A percentile compares a stretch with the other conserved stretches of the same genome.
Evolutionary conservation across 2,329 filamentous ascomycete species (phyloP).

Genomic region (Cercospora canescens): DNA sequence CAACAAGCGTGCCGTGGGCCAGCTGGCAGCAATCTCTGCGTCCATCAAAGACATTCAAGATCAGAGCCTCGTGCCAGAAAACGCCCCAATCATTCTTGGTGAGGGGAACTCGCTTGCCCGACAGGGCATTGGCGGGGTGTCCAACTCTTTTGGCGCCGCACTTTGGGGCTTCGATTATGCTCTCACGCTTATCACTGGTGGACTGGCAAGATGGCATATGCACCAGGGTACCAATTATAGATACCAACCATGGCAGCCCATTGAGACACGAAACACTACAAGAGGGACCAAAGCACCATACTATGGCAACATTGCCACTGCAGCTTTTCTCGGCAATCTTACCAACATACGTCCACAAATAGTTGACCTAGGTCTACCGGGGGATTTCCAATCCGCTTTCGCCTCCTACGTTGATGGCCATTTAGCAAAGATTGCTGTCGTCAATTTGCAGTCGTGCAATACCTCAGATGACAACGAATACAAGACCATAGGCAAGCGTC

Average conservation of each 20-base stretch:
- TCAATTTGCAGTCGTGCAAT: slow-evolving; percentile 63
- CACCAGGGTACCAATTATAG: slow-evolving; percentile 65
- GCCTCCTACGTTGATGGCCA: slow-evolving; percentile 51
- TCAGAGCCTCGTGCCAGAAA: slow-evolving; percentile 44
- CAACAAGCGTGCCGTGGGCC: slow-evolving; percentile 30
- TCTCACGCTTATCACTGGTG: slow-evolving; percentile 56
- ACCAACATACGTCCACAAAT: slow-evolving; percentile 41
- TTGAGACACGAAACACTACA: slow-evolving; percentile 50
- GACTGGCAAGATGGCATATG: slow-evolving; percentile 61
- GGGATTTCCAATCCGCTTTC: slow-evolving; percentile 54
- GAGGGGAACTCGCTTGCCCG: slow-evolving; percentile 65
- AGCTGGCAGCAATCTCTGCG: slow-evolving; percentile 39
- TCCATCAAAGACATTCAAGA: slow-evolving; percentile 53
- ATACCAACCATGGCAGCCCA: slow-evolving; percentile 62
- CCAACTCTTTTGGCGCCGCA: slow-evolving; percentile 65
- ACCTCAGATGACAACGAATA: slow-evolving; percentile 39
- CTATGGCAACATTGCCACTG: slow-evolving; percentile 62
- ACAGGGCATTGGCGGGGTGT: slow-evolving; percentile 61
- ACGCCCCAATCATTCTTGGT: slow-evolving; percentile 57
- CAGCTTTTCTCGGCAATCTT: slow-evolving; percentile 54
- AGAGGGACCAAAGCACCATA: slow-evolving; percentile 64
- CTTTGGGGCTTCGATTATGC: slow-evolving; percentile 66
- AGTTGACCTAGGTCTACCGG: slow-evolving; percentile 46
- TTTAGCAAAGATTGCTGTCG: slow-evolving; percentile 53
- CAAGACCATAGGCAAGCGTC: slow-evolving; percentile 43